Evolutionary conservation across 192 early-diverging fungal genomes (phyloP).

Genomic region (Coemansia sp.): DNA sequence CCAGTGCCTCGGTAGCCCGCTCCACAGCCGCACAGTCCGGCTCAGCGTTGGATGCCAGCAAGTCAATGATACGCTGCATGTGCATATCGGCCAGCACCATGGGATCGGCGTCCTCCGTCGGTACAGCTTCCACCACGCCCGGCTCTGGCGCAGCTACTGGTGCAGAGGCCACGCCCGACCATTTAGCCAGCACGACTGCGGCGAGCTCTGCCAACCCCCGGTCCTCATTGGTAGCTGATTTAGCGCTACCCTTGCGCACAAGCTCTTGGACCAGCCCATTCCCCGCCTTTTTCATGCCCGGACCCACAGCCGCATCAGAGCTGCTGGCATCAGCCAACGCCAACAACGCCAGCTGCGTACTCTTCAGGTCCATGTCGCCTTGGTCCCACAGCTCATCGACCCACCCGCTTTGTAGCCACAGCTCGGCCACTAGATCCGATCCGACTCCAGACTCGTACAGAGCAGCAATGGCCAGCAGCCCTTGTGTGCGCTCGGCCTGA

Average conservation of each 20-base stretch:
- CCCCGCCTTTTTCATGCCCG: slow-evolving; percentile 66
- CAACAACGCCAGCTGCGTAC: slow-evolving; percentile 67
- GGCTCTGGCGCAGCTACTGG: slow-evolving; percentile 26
- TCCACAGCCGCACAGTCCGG: slow-evolving; percentile 40
- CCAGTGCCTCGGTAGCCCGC: slow-evolving; percentile 78
- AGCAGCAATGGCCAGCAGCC: slow-evolving; percentile 58
- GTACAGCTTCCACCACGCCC: slow-evolving; percentile 6
- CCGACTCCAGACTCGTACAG: slow-evolving; percentile 70
- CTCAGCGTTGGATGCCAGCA: slow-evolving; percentile 19
- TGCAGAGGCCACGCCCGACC: slow-evolving; percentile 50
- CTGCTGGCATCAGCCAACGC: slow-evolving; percentile 36
- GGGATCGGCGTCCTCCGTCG: slow-evolving; percentile 22
- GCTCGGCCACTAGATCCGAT: slow-evolving; percentile 49
- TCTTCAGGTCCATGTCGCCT: slow-evolving; percentile 71
- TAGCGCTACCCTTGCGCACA: slow-evolving; percentile 52
- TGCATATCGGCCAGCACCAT: slow-evolving; percentile 44
- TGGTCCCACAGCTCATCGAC: slow-evolving; percentile 79
- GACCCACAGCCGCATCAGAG: slow-evolving; percentile 61
- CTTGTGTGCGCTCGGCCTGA: slow-evolving; percentile 34
- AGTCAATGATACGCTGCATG: slow-evolving; percentile 21
- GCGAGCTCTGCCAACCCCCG: slow-evolving; percentile 60
- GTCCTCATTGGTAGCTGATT: slow-evolving; percentile 27
- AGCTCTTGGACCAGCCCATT: slow-evolving; percentile 61
- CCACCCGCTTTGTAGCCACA: slow-evolving; percentile 66
- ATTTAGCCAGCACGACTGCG: slow-evolving; percentile 66